These are phyloP conservation scores for Fraxinus velutina DNA, from an alignment of 305 asterid species.

Conservation along the genomic window DNA sequence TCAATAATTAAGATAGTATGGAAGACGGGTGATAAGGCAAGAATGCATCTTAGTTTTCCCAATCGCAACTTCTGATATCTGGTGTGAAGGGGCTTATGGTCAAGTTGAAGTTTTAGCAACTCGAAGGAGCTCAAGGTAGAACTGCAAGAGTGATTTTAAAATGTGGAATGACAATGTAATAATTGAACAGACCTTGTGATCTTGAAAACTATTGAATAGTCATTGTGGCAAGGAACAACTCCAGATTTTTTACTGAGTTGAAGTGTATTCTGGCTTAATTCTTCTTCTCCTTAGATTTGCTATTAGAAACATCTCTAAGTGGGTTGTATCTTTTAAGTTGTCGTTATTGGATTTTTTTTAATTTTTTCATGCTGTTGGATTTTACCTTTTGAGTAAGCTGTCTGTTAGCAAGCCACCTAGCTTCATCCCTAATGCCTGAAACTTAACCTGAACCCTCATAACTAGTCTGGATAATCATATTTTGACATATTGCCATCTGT, in stretches of 20 bases:
- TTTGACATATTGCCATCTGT: not conserved
- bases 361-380: not conserved
- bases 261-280: not conserved
- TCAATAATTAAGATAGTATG: not conserved
- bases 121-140: not conserved
- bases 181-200: not conserved
- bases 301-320: not conserved
- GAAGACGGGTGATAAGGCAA: not conserved
- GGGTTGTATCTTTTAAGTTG: not conserved
- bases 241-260: not conserved
- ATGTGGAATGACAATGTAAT: not conserved
- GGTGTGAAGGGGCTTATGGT: not conserved
- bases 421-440: not conserved
- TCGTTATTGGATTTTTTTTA: not conserved
- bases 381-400: not conserved
- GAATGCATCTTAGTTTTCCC: not conserved
- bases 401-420: conserved; percentile 2
- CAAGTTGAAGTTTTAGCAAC: not conserved
- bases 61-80: not conserved
- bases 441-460: not conserved
- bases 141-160: not conserved
- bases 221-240: not conserved
- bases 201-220: not conserved
- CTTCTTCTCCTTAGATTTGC: not conserved
- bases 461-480: not conserved